phyloP scores from a whole-genome alignment of 163 green algal species.

The Smithsoniella earleae region DNA sequence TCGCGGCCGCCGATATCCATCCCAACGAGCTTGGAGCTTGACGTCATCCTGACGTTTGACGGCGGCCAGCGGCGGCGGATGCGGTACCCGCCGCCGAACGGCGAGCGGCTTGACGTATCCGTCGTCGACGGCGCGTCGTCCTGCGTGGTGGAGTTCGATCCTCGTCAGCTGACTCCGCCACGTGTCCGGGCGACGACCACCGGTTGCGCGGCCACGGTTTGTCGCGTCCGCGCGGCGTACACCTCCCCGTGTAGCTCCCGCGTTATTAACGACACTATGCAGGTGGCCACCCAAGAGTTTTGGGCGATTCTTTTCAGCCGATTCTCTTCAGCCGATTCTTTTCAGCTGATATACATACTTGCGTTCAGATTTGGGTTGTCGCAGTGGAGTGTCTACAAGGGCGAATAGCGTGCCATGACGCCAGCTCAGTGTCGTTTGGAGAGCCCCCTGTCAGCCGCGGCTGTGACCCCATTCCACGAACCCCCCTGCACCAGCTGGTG shows the following conservation, averaged over 20 bases:
- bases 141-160: slow-evolving; percentile 3
- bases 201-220: not conserved
- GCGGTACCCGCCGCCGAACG: not conserved
- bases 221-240: not conserved
- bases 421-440: not conserved
- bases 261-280: too few species aligned
- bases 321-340: too few species aligned
- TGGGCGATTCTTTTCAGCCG: too few species aligned
- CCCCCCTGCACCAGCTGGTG: not conserved
- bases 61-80: too few species aligned
- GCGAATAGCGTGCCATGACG: not conserved
- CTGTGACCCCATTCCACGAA: not conserved
- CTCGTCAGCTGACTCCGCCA: not conserved
- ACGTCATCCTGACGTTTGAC: too few species aligned
- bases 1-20: not conserved
- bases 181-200: not conserved
- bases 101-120: not conserved
- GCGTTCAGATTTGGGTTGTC: not conserved
- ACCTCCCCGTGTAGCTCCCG: not conserved
- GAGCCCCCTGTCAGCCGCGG: not conserved
- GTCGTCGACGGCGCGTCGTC: not conserved
- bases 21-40: slow-evolving; percentile 6
- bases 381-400: slow-evolving; percentile 4
- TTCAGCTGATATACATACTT: too few species aligned
- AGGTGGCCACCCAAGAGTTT: too few species aligned